phyloP scores from a whole-genome alignment of 2,329 filamentous ascomycete genomes.

The Colletotrichum liaoningense region DNA sequence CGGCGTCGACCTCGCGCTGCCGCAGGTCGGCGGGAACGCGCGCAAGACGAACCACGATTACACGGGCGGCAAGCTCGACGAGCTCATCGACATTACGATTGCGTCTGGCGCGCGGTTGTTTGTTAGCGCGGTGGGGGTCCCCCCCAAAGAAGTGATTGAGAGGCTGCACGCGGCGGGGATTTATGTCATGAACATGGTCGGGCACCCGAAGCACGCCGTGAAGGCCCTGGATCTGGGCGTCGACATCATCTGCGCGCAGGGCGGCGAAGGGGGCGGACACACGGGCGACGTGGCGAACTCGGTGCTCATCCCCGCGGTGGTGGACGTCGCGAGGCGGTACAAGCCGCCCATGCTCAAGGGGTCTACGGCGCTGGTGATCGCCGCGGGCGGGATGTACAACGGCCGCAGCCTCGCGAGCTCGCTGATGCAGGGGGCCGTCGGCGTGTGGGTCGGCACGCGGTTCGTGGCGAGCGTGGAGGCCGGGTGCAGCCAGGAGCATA shows the following conservation, averaged over 20 bases:
- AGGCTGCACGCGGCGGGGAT: conserved; percentile 83
- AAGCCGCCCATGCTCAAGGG: conserved; percentile 77
- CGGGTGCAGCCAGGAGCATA: conserved; percentile 83
- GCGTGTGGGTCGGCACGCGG: conserved; percentile 94
- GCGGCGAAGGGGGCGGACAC: conserved; percentile 93
- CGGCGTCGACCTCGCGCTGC: conserved; percentile 90
- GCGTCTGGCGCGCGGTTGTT: conserved; percentile 87
- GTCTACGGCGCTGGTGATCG: conserved; percentile 81
- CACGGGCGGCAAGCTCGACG: conserved; percentile 87
- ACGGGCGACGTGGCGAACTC: conserved; percentile 88
- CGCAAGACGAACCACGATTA: conserved; percentile 97
- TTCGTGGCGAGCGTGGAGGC: conserved; percentile 90
- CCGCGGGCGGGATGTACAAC: conserved; percentile 88
- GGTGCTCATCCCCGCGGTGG: conserved; percentile 88
- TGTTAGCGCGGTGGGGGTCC: conserved; percentile 89
- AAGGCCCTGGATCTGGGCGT: conserved; percentile 90
- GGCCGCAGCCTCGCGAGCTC: conserved; percentile 83
- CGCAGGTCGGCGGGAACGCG: conserved; percentile 85
- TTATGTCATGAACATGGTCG: conserved; percentile 97
- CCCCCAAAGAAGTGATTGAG: conserved; percentile 78
- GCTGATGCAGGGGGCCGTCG: conserved; percentile 88
- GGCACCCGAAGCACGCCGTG: conserved; percentile 88
- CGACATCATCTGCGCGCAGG: conserved; percentile 92
- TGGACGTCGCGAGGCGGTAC: conserved; percentile 83
- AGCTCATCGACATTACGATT: conserved; percentile 88